A percentile compares a stretch with the other conserved stretches of the same genome.
These are phyloP conservation scores for Coemansia sp. DNA, from an alignment of 192 early-diverging fungal species.

Conservation along the genomic window DNA sequence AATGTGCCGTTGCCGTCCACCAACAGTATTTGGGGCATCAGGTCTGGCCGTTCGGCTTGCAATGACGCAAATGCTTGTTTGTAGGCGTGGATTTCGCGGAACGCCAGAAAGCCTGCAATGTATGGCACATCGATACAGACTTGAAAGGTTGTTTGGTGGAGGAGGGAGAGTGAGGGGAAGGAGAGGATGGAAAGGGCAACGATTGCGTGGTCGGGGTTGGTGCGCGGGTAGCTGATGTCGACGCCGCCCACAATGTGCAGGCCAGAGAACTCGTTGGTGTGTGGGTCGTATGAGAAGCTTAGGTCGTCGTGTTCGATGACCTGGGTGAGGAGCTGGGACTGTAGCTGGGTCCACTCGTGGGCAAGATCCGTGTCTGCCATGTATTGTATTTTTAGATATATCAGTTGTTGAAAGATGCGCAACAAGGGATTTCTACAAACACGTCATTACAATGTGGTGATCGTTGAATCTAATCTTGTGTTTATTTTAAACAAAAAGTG, in stretches of 20 bases:
- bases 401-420: no score
- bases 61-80: slow-evolving; percentile 58
- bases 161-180: slow-evolving; percentile 64
- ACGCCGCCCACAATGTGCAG: slow-evolving; percentile 72
- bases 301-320: slow-evolving; percentile 15
- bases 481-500: no score
- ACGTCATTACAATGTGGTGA: no score
- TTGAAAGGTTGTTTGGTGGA: slow-evolving; percentile 62
- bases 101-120: slow-evolving; percentile 87
- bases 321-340: slow-evolving; percentile 24
- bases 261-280: slow-evolving; percentile 9
- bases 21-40: slow-evolving; percentile 75
- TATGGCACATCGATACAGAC: slow-evolving; percentile 76
- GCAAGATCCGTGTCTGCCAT: no score
- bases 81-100: slow-evolving; percentile 77
- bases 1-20: slow-evolving; percentile 88
- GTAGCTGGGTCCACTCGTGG: slow-evolving; percentile 14
- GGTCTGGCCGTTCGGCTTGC: slow-evolving; percentile 45
- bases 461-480: no score
- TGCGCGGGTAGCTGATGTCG: slow-evolving; percentile 69
- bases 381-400: no score
- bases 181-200: slow-evolving; percentile 73
- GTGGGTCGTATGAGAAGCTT: slow-evolving; percentile 12
- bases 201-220: slow-evolving; percentile 57
- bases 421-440: no score